These are phyloP conservation scores for Hyaloperonospora brassicae DNA, from an alignment of 352 stramenopile genomes.

Conservation along the genomic window DNA sequence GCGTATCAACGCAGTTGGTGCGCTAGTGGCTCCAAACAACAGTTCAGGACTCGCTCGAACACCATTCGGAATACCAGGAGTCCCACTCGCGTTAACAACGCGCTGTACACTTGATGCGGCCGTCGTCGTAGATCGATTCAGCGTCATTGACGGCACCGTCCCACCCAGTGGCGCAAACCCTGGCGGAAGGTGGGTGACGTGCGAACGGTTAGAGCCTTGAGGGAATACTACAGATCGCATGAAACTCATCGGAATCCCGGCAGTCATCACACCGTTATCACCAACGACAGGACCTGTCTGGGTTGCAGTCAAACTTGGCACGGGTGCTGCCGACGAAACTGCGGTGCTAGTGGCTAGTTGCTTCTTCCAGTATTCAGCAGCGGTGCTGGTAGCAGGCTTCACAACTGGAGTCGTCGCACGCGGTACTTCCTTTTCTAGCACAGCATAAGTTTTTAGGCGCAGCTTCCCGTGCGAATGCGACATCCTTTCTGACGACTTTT, in stretches of 20 bases:
- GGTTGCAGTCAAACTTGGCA: neutral
- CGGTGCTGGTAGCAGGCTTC: slow-evolving; percentile 1
- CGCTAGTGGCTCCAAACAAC: slow-evolving; percentile 3
- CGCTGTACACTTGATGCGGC: slow-evolving; percentile 7
- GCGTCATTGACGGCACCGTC: slow-evolving; percentile 15
- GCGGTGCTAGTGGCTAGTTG: slow-evolving; percentile 3
- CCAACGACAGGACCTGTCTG: slow-evolving; percentile 5
- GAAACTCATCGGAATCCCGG: slow-evolving; percentile 23
- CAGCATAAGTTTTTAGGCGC: slow-evolving; percentile 34
- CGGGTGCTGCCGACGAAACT: neutral
- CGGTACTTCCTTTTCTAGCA: slow-evolving; percentile 24
- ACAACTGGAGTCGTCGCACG: neutral
- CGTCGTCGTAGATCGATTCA: slow-evolving; percentile 14
- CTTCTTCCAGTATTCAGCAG: slow-evolving; percentile 20
- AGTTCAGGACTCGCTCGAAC: slow-evolving; percentile 1
- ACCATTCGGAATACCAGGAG: slow-evolving; percentile 4
- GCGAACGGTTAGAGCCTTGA: slow-evolving; percentile 16
- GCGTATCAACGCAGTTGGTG: slow-evolving; percentile 3
- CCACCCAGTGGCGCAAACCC: slow-evolving; percentile 22
- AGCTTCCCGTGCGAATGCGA: slow-evolving; percentile 48
- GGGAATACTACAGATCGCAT: slow-evolving; percentile 22
- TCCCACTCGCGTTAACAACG: slow-evolving; percentile 1
- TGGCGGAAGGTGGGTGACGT: slow-evolving; percentile 20
- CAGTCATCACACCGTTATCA: slow-evolving; percentile 14
- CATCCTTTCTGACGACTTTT: slow-evolving; percentile 33